Evolutionary conservation across 108 stramenopile species (phyloP).

Genomic region (Aurantiochytrium sp.): DNA sequence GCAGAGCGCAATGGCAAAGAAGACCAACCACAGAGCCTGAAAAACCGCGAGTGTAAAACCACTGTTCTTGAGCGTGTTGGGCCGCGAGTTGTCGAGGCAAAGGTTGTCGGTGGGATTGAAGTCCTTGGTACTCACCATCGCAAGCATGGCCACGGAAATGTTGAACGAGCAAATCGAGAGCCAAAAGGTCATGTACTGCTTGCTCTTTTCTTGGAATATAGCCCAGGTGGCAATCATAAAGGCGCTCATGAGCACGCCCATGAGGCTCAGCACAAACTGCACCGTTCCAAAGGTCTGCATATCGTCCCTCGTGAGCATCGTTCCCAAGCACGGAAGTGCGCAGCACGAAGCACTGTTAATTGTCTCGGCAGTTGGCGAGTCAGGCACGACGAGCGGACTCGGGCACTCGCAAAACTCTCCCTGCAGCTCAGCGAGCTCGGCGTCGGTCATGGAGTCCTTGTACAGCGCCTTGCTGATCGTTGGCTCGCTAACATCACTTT

Average conservation of each 20-base stretch:
- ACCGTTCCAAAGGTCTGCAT: background rate
- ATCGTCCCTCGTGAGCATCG: background rate
- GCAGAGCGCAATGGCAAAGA: background rate
- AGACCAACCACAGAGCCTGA: background rate
- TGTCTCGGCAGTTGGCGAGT: background rate
- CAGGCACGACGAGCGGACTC: background rate
- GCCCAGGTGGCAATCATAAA: background rate
- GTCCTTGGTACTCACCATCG: background rate
- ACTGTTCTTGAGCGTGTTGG: background rate
- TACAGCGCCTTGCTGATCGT: background rate
- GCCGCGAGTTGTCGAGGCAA: background rate
- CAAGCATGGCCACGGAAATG: background rate
- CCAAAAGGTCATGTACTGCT: conserved; percentile 17
- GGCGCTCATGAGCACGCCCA: background rate
- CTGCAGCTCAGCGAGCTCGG: background rate
- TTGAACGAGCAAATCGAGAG: conserved; percentile 4
- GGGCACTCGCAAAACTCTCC: background rate
- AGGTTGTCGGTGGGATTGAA: background rate
- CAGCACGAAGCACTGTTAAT: background rate
- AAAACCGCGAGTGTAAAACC: background rate
- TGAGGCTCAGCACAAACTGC: background rate
- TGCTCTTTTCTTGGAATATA: background rate
- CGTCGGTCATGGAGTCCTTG: background rate
- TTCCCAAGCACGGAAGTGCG: background rate
- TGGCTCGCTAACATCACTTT: background rate